phyloP scores from a whole-genome alignment of 2,329 filamentous ascomycete genomes.

The Neopestalotiopsis rosae region DNA sequence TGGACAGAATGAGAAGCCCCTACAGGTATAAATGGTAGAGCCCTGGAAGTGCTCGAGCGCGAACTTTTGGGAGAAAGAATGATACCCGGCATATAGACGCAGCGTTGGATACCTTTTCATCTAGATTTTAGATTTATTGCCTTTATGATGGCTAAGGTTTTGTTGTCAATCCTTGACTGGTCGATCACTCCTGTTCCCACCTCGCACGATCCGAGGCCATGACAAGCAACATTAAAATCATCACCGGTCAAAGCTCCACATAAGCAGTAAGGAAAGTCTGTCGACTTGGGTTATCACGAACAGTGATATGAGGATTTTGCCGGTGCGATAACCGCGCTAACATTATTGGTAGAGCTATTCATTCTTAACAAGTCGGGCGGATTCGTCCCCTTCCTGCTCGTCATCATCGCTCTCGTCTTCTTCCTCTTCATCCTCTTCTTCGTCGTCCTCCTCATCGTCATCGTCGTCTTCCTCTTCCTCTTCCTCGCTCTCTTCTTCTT shows the following conservation, averaged over 20 bases:
- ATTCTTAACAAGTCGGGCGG: constrained; percentile 15
- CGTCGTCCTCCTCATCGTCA: constrained; percentile 16
- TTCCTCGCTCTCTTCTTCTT: constrained; percentile 17
- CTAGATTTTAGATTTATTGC: neutral
- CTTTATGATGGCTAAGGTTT: neutral
- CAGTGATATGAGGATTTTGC: neutral
- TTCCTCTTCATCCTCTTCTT: constrained; percentile 16
- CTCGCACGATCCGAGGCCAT: no score
- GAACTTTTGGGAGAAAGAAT: neutral
- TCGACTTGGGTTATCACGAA: no score
- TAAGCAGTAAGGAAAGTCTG: no score
- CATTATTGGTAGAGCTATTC: constrained; percentile 3
- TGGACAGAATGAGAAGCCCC: neutral
- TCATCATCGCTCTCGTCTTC: constrained; percentile 13
- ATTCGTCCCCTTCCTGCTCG: constrained; percentile 5
- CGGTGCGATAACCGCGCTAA: neutral
- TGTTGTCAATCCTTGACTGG: neutral
- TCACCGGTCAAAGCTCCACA: no score
- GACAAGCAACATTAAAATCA: no score
- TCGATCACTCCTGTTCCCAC: neutral
- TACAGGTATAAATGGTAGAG: neutral
- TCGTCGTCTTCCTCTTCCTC: constrained; percentile 19
- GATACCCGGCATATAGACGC: neutral
- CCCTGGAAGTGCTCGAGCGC: neutral
- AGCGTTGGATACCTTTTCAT: neutral